Conservation (phyloP, 2,329 filamentous ascomycete genomes). For the Graphium sp. region DNA sequence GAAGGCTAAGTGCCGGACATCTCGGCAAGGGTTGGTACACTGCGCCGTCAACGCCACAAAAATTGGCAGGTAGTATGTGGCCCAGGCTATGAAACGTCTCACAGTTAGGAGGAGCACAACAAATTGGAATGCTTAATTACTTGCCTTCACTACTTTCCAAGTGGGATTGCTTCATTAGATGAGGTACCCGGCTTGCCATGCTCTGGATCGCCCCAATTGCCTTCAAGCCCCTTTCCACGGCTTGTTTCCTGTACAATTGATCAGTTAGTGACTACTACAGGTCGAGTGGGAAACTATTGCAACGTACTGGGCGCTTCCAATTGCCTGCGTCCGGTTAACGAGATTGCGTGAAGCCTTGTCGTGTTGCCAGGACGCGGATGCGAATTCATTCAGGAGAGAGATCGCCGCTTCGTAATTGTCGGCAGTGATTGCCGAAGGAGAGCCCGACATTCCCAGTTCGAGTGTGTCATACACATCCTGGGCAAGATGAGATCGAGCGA, state of each 20-base stretch:
- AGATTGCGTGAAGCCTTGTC: too few species aligned
- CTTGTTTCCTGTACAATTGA: conserved; percentile 21
- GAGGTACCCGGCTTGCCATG: conserved; percentile 66
- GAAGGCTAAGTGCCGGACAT: conserved; percentile 80
- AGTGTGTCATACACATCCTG: conserved; percentile 75
- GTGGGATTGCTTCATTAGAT: conserved; percentile 83
- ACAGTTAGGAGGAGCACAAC: background rate
- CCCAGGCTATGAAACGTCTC: conserved; percentile 76
- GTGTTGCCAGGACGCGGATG: conserved; percentile 45
- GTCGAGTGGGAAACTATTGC: too few species aligned
- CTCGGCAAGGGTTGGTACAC: conserved; percentile 85
- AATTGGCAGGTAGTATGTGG: conserved; percentile 92
- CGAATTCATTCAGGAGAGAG: conserved; percentile 73
- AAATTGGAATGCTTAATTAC: conserved; percentile 13
- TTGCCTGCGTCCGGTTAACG: too few species aligned
- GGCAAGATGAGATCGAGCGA: conserved; percentile 52
- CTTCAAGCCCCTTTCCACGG: conserved; percentile 61
- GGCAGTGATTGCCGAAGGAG: conserved; percentile 71
- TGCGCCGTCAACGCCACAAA: conserved; percentile 79
- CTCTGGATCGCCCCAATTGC: conserved; percentile 69
- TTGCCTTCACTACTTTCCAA: conserved; percentile 70
- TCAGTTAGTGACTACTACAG: too few species aligned
- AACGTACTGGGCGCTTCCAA: too few species aligned
- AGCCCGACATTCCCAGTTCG: conserved; percentile 55
- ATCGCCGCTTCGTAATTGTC: conserved; percentile 93